These are phyloP conservation scores for Corallochytrium limacisporum DNA, from an alignment of 78 protist species.

Conservation along the genomic window DNA sequence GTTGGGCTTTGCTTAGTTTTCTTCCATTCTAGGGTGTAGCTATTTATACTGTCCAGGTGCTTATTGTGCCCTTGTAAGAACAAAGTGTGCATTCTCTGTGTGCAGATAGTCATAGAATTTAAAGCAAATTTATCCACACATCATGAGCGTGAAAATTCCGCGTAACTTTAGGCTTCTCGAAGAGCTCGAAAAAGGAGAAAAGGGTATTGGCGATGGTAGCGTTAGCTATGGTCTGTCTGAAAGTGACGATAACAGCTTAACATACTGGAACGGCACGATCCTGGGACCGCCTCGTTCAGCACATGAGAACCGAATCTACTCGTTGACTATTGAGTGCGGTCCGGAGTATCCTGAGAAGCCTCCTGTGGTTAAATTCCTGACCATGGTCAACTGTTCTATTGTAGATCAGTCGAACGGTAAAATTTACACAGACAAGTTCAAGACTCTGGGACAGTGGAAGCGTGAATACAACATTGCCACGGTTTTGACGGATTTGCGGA, in stretches of 20 bases:
- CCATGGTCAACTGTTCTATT: slow-evolving; percentile 50
- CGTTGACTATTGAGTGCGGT: slow-evolving; percentile 57
- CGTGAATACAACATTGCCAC: background rate
- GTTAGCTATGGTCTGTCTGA: slow-evolving; percentile 63
- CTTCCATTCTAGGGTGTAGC: no score
- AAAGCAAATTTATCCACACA: no score
- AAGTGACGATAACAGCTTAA: slow-evolving; percentile 45
- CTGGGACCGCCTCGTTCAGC: slow-evolving; percentile 54
- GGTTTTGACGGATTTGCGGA: background rate
- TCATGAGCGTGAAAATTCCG: no score
- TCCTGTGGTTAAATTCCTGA: slow-evolving; percentile 54
- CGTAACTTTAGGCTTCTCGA: slow-evolving; percentile 82
- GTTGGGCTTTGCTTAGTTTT: no score
- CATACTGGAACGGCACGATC: slow-evolving; percentile 68
- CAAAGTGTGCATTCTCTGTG: no score
- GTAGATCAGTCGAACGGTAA: slow-evolving; percentile 1
- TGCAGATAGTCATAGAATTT: no score
- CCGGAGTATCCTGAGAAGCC: slow-evolving; percentile 64
- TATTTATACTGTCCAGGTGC: no score
- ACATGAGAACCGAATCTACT: slow-evolving; percentile 48
- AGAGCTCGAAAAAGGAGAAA: slow-evolving; percentile 84
- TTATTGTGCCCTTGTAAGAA: no score
- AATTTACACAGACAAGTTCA: background rate
- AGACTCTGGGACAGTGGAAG: background rate
- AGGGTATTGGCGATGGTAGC: slow-evolving; percentile 67